phyloP scores from a whole-genome alignment of 164 flowering plant species.

The Buxus sempervirens region DNA sequence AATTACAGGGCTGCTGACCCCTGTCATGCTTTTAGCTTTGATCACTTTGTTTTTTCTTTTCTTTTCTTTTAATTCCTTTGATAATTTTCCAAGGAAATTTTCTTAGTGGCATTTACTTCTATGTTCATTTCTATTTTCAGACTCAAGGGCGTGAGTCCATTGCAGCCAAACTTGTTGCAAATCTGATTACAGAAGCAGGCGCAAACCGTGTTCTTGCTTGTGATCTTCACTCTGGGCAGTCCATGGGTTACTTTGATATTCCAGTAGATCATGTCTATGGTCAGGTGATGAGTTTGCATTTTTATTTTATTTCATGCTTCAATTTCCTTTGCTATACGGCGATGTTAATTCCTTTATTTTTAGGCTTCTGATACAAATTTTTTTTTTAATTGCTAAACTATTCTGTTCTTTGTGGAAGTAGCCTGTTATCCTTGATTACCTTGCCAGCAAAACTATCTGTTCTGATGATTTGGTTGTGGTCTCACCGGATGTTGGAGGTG shows the following conservation, averaged over 20 bases:
- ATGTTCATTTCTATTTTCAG: constrained; percentile 33
- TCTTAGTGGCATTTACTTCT: not conserved
- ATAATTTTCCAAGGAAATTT: too few species aligned
- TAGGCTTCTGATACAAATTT: too few species aligned
- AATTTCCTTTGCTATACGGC: not conserved
- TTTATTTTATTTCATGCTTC: constrained; percentile 1
- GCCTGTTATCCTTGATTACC: constrained; percentile 98
- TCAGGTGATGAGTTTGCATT: constrained; percentile 48
- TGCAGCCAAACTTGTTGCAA: constrained; percentile 98
- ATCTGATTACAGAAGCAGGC: constrained; percentile 94
- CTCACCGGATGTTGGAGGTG: constrained; percentile 99
- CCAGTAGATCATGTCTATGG: constrained; percentile 97
- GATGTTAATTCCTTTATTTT: not conserved
- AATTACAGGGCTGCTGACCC: too few species aligned
- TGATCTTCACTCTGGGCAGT: constrained; percentile 99
- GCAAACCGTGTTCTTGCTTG: constrained; percentile 97
- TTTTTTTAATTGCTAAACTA: constrained; percentile 3
- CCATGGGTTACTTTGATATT: constrained; percentile 98
- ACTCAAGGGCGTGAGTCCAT: constrained; percentile 99
- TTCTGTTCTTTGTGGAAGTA: constrained; percentile 22
- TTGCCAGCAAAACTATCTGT: constrained; percentile 84
- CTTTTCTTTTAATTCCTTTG: too few species aligned
- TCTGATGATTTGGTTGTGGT: constrained; percentile 94
- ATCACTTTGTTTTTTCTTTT: too few species aligned
- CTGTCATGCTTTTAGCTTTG: too few species aligned